Base-by-base conservation (phyloP, 176 grass and related monocot genomes). In the Triticum timopheevii region DNA sequence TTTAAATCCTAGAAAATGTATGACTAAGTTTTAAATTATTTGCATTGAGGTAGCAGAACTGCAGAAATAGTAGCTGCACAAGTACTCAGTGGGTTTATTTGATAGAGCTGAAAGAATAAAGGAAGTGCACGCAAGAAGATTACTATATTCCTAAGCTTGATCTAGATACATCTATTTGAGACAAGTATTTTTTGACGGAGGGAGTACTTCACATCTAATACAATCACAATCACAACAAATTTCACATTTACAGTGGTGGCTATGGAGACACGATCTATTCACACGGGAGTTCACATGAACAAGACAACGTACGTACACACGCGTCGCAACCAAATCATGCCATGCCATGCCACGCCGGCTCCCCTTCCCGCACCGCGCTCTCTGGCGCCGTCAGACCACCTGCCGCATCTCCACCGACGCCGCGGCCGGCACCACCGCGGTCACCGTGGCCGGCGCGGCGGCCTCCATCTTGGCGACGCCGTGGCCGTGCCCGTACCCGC, bases 391-490 rank as follows among this genome's bases (percentile, higher is more conserved):
- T 76, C 44, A 76, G 5, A 25, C 73, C 45, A 76, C 25, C 73
- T 45, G 7, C 73, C 25, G 8, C 45, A 76, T 20, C 45, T 76
- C 73, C 73, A 31, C 45, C 8, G 44, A 25, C 13, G 73, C 3
- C 70, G 0, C 39, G n/a, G 12, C 38, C 11, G 22, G 22, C 36
- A 3, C 31, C 30, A 61, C 2, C 9, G 79, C 8, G 20, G 83
- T 16, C 50, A 15, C 9, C 40, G 84, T 6, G 24, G 76, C 2
- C 52, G 69, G 42, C 79, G 64, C 33, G 8, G 56, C 31, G 8
- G 69, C 83, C 80, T 91, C 93, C 73, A 81, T 25, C 85, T 87
- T 94, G 36, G 54, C 82, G 39, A 23, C 77, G 25, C 78, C 82
- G 76, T 84, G 84, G 15, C 77, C 82, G 76, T 84, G 84, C 1